phyloP scores from a whole-genome alignment of 2,329 filamentous ascomycete species.

The Mycosphaerella arachidis region DNA sequence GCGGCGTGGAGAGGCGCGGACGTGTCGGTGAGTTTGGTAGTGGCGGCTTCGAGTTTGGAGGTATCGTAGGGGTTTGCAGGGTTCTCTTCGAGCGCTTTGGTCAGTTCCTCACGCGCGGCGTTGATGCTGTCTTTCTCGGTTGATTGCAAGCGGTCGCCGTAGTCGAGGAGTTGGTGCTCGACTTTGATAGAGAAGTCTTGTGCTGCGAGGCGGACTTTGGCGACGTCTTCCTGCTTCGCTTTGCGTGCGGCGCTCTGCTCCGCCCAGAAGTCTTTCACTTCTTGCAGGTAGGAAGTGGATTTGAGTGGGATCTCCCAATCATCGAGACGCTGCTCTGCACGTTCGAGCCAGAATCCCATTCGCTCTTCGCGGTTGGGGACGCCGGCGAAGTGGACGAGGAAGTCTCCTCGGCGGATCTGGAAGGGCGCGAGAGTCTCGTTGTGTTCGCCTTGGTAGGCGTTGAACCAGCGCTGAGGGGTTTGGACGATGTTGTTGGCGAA shows the following conservation, averaged over 20 bases:
- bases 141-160: slow-evolving; percentile 26
- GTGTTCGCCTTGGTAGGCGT: slow-evolving; percentile 40
- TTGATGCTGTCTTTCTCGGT: slow-evolving; percentile 27
- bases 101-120: slow-evolving; percentile 25
- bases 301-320: slow-evolving; percentile 38
- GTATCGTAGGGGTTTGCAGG: slow-evolving; percentile 18
- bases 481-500: slow-evolving; percentile 34
- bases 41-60: slow-evolving; percentile 18
- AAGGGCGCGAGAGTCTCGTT: slow-evolving; percentile 35
- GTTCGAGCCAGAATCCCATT: slow-evolving; percentile 37
- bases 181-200: slow-evolving; percentile 24
- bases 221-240: slow-evolving; percentile 21
- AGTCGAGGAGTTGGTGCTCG: slow-evolving; percentile 25
- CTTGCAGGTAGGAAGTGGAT: slow-evolving; percentile 35
- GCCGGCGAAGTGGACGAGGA: slow-evolving; percentile 44
- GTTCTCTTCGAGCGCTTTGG: slow-evolving; percentile 23
- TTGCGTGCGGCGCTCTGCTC: slow-evolving; percentile 28
- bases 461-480: slow-evolving; percentile 43
- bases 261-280: slow-evolving; percentile 36
- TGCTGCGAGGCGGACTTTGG: slow-evolving; percentile 21
- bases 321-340: slow-evolving; percentile 36
- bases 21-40: slow-evolving; percentile 18
- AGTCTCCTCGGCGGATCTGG: slow-evolving; percentile 39
- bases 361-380: slow-evolving; percentile 31
- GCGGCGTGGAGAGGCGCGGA: slow-evolving; percentile 24